Conservation (phyloP, 192 early-diverging fungal genomes). For the Coemansia sp. region DNA sequence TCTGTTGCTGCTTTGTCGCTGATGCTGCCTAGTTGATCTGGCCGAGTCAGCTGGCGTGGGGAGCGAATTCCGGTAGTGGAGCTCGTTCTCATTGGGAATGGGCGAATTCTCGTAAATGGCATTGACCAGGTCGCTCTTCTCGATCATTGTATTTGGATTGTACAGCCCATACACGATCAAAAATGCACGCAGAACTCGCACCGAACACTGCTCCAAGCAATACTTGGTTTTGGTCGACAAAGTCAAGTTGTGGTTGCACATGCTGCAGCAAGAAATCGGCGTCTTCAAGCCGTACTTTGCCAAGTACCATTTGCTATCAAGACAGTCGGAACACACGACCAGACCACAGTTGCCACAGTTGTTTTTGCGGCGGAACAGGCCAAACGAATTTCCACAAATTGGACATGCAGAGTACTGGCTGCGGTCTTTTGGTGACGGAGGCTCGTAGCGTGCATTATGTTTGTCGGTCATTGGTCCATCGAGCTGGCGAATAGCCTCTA, state of each 20-base stretch:
- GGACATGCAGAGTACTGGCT: slow-evolving; percentile 43
- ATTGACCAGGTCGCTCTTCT: slow-evolving; percentile 44
- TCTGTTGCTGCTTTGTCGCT: slow-evolving; percentile 8
- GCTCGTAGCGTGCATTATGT: slow-evolving; percentile 18
- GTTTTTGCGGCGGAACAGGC: slow-evolving; percentile 43
- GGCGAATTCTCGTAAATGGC: slow-evolving; percentile 42
- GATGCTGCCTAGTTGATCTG: not conserved
- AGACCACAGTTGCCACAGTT: slow-evolving; percentile 29
- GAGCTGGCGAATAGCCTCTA: slow-evolving; percentile 19
- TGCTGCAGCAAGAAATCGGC: slow-evolving; percentile 26
- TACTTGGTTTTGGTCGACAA: slow-evolving; percentile 35
- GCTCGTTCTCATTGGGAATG: slow-evolving; percentile 41
- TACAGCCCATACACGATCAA: slow-evolving; percentile 40
- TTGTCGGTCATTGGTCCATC: slow-evolving; percentile 31
- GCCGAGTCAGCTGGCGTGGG: slow-evolving; percentile 28
- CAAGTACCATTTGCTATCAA: slow-evolving; percentile 40
- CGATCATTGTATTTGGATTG: slow-evolving; percentile 34
- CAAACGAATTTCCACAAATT: slow-evolving; percentile 39
- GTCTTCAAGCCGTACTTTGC: slow-evolving; percentile 50
- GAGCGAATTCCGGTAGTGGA: slow-evolving; percentile 29
- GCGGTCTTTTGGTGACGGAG: slow-evolving; percentile 32
- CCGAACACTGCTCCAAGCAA: slow-evolving; percentile 19
- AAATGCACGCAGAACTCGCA: slow-evolving; percentile 45
- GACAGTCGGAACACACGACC: slow-evolving; percentile 48
- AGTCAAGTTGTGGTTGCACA: slow-evolving; percentile 41